A percentile compares a stretch with the other conserved stretches of the same genome.
Conservation (phyloP, 1,284 basidiomycete genomes). For the Paramarasmius palmivorus region DNA sequence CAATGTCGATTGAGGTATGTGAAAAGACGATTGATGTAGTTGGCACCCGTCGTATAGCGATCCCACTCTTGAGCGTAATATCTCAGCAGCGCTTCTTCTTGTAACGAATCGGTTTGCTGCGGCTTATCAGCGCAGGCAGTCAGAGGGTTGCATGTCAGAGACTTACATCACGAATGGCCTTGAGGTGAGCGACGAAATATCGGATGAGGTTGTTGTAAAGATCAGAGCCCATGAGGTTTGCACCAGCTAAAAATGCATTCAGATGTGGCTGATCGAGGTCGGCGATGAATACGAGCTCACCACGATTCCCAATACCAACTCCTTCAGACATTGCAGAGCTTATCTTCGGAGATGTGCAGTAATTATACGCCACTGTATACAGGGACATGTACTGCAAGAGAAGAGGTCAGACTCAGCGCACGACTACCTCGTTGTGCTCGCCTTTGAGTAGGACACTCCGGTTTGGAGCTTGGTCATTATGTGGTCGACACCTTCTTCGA, state of each 20-base stretch:
- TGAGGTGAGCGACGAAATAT: constrained; percentile 82
- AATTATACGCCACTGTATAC: constrained; percentile 93
- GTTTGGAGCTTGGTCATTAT: constrained; percentile 89
- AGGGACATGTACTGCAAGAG: constrained; percentile 77
- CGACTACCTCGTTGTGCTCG: constrained; percentile 6
- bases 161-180: constrained; percentile 61
- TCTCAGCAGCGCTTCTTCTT: constrained; percentile 85
- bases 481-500: constrained; percentile 88
- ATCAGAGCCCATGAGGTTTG: constrained; percentile 91
- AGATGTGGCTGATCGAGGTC: constrained; percentile 20
- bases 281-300: constrained; percentile 40
- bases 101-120: constrained; percentile 68
- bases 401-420: background rate
- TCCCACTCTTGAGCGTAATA: constrained; percentile 96
- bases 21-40: constrained; percentile 95
- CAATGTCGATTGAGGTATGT: constrained; percentile 98
- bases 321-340: constrained; percentile 47
- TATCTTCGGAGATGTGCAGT: constrained; percentile 89
- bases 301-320: constrained; percentile 47
- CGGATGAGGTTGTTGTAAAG: constrained; percentile 85
- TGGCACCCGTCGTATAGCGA: constrained; percentile 94
- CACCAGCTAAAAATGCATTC: constrained; percentile 60
- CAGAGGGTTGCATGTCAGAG: background rate
- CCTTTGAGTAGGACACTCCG: constrained; percentile 85
- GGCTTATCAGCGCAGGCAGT: background rate